Base-by-base conservation (phyloP, 805 yeast genomes). In the Cyberlindnera amylophila region DNA sequence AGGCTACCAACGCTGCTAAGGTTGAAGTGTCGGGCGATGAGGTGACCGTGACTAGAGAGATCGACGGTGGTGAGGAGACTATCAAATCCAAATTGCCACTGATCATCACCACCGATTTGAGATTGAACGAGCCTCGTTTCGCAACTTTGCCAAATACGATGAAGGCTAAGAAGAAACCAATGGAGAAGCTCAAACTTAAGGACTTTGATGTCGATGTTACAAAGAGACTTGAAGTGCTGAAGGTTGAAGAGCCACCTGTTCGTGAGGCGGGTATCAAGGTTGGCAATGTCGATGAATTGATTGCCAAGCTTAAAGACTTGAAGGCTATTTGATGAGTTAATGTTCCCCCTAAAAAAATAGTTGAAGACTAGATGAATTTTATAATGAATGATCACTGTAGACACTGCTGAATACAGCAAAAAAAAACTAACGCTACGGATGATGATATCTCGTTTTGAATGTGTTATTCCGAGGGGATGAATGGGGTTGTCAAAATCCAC, bases 101-200 rank as follows among this genome's bases (percentile, higher is more conserved):
- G 70, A 76, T 93, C 41, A 77, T 93, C 54, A 90, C 97, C 21
- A 84, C 98, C 3, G 99, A 93, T 64, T 73, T 93, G 54, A 82
- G 99, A 65, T 76, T 93, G 59, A 93, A 93, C 64, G 93, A 80
- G 61, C 99, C 99, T 34, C 81, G 97, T 56, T 93, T 88, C 58
- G 96, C 95, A n/a, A 79, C 95, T 12, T 74, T 93, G 60, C 97
- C 96, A 47, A 93, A 91, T 64, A 78, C 90, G 70, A 93, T 93
- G 98, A 93, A 93, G 72, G 98, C 98, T 42, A 93, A 93, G 73
- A 90, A 90, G 79, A 90, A 88, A 73, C 96, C 96, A 4, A 72
- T 90, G 62, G 87, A 80, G 72, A 78, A 58, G 63, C 77, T 64
- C 66, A 75, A 69, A 63, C 65, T 81, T 16, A 69, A 59, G n/a